Base-by-base conservation (phyloP, 768 basidiomycete genomes). In the Fomitopsis serialis region DNA sequence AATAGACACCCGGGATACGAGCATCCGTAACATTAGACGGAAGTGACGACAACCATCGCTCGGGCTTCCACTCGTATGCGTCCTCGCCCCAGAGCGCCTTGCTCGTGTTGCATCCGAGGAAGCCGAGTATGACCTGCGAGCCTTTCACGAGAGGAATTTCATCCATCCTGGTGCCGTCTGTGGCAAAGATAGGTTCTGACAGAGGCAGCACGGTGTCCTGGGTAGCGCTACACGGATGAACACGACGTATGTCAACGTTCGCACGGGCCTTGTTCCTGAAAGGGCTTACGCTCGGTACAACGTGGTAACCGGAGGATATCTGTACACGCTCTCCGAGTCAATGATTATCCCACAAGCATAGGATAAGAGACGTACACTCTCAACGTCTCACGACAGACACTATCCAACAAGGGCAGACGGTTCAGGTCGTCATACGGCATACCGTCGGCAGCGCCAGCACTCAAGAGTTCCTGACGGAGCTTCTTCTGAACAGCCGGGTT, bases 171-270 rank as follows among this genome's bases (percentile, higher is more conserved):
- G 69, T 60, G 0, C 81, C 81, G 0, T 74, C 64, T 0, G 65
- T 56, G 0, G 76, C 77, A 12, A 58, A 63, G n/a, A 84, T 59
- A 3, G 82, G 81, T 1, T 63, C 60, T 11, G 69, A 72, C 19
- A 87, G 71, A 0, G 84, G 85, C 12, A 89, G 73, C 1, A 81
- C 63, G 53, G 84, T 80, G 60, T 87, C 83, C 52, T 74, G 66
- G 1, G 66, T 60, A 0, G 79, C 76, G 75, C 63, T 63, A 23
- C 10, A 72, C 5, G 4, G 13, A 8, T 12, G 29, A 15, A 11
- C 11, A 24, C 17, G n/a, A 13, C 3, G 29, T 2, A 5, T 4
- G 37, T 15, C 37, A 40, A 40, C 15, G 15, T 17, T 6, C 6
- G 15, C 15, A 40, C 13, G 37, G 37, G 37, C 15, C 6, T 4